Percentiles rank a stretch among this genome's conserved stretches.
Evolutionary conservation across 2,329 filamentous ascomycete genomes (phyloP).

Genomic region (Venturiaceae sp.): DNA sequence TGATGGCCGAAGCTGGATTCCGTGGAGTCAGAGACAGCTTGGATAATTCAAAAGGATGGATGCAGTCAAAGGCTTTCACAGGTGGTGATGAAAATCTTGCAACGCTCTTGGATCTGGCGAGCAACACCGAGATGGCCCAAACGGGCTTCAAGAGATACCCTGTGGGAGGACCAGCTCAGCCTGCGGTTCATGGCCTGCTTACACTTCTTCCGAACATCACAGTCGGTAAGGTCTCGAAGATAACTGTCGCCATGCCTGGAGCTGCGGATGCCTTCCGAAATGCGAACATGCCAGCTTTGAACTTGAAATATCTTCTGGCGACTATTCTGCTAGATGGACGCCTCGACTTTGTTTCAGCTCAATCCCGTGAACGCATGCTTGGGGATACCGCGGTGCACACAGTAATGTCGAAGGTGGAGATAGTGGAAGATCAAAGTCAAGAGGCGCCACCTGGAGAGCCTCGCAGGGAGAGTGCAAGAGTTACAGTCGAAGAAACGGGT

Average conservation of each 20-base stretch:
- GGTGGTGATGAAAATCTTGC: neutral
- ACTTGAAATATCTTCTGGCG: constrained; percentile 1
- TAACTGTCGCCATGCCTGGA: neutral
- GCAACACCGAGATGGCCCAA: neutral
- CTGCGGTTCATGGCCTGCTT: constrained; percentile 5
- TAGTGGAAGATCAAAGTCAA: neutral
- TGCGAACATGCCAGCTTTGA: neutral
- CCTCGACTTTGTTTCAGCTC: neutral
- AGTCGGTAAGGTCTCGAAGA: neutral
- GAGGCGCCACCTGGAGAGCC: neutral
- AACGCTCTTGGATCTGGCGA: neutral
- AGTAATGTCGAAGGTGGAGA: neutral
- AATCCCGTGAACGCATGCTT: neutral
- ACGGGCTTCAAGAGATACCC: constrained; percentile 2
- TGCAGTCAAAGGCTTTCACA: neutral
- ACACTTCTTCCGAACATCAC: constrained; percentile 1
- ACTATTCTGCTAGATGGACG: constrained; percentile 1
- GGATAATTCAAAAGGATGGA: neutral
- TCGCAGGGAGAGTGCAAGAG: neutral
- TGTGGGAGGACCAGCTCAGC: neutral
- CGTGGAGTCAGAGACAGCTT: neutral
- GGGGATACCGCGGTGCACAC: neutral
- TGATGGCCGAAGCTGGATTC: constrained; percentile 3
- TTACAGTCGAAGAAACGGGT: neutral
- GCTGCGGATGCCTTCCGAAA: constrained; percentile 1